Base-by-base conservation (phyloP, 352 stramenopile species). In the Globisporangium nagaii region DNA sequence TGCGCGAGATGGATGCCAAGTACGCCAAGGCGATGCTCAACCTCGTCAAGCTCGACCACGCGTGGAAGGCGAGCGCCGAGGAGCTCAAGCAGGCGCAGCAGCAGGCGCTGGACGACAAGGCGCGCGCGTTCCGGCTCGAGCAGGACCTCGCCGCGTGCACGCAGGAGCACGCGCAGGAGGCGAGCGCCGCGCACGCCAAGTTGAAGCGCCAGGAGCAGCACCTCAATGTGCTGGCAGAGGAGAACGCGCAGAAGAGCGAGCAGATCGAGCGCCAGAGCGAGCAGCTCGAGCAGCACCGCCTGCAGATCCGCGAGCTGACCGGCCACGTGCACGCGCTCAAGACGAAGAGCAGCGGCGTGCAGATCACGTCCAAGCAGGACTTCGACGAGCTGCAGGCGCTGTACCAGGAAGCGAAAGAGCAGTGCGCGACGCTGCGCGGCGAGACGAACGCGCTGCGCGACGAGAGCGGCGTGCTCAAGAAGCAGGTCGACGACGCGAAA, bases 1-100 rank as follows among this genome's bases (percentile, higher is more conserved):
- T 88, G 32, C 66, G 76, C 37, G 53, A 51, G 27, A 65, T 86
- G 37, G 70, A 90, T n/a, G 56, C 22, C 30, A 83, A 81, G 56
- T 78, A 91, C 57, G 58, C 75, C 35, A 84, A 94, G 65, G 68
- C 79, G 6, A 72, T 90, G 65, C 58, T 55, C 13, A 88, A 87
- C 32, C 60, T 94, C 27, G 51, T 84, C 31, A 83, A 75, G 54
- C 58, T 94, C 47, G 84, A 94, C 52, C 63, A 78, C 28, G 81
- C 81, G 36, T 94, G 81, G 81, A 79, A 85, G 60, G 60, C 42
- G 31, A 89, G 75, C 57, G 68, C 56, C 1, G 52, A 54, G 32
- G 65, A 84, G 17, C 52, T 65, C 28, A 36, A 69, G 40, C 28
- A 45, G 3, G 32, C 46, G 28, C 53, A 66, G 19, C 44, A 69